Conservation (phyloP, 345 rosid genomes). For the Corymbia maculata region DNA sequence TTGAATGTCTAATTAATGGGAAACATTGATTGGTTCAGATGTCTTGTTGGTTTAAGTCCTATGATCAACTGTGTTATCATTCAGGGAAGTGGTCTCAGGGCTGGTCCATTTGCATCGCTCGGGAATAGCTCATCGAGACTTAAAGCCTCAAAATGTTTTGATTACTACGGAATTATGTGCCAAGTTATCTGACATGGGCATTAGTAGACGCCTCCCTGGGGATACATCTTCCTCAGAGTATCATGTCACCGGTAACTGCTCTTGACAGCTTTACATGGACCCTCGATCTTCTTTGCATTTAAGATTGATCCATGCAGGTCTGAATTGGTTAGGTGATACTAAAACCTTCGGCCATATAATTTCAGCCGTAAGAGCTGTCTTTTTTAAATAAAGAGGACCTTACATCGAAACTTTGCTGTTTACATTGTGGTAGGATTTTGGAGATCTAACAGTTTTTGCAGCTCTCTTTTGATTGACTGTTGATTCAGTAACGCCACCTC, state of each 20-base stretch:
- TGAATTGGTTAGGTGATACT: not conserved
- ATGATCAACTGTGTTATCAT: not conserved
- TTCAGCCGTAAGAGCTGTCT: not conserved
- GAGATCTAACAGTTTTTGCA: not conserved
- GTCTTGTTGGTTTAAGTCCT: not conserved
- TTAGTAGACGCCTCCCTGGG: conserved; percentile 62
- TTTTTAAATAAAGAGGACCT: not conserved
- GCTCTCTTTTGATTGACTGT: not conserved
- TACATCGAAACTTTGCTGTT: not conserved
- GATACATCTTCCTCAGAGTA: conserved; percentile 76
- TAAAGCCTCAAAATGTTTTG: conserved; percentile 93
- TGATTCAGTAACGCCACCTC: not conserved
- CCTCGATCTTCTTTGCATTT: not conserved
- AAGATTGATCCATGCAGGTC: not conserved
- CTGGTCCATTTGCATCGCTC: conserved; percentile 76
- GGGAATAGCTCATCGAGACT: conserved; percentile 81
- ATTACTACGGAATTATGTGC: conserved; percentile 64
- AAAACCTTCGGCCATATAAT: not conserved
- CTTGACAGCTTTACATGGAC: not conserved
- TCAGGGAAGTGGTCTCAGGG: conserved; percentile 79
- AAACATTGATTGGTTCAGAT: not conserved
- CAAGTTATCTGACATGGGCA: conserved; percentile 91
- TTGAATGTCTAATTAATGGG: not conserved
- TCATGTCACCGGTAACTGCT: conserved; percentile 53
- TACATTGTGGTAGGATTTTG: not conserved